Base-by-base conservation (phyloP, 1,284 basidiomycete genomes). In the Heterobasidion annosum region DNA sequence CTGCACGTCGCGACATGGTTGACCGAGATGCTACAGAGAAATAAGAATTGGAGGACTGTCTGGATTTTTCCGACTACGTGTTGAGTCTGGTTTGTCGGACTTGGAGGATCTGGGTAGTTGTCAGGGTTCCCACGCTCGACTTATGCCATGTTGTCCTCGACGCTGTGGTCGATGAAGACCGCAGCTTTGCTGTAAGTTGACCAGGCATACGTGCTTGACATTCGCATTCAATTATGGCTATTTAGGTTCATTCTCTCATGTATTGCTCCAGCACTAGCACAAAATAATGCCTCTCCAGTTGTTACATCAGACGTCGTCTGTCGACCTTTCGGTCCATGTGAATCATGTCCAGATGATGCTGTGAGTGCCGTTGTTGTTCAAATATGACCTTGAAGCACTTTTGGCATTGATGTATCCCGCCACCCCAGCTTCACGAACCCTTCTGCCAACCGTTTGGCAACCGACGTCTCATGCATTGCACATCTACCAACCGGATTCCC, bases 401-500 rank as follows among this genome's bases (percentile, higher is more conserved):
- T 25, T 25, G 25, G 25, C 25, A 25, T 25, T 50, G 18, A 53
- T 33, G 54, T 8, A 34, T 54, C 43, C 4, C 50, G 34, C 34
- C 34, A 48, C 35, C 48, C 10, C 61, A 94, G 92, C 74, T 90
- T 25, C 72, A 83, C 61, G 81, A 93, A 72, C 91, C 92, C 1
- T 95, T 89, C 69, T 96, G 92, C 69, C 82, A 90, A 64, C 92
- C 93, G 6, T 95, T 93, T 64, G 92, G 93, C 46, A 94, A 93
- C 68, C 81, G 93, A 37, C 81, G 88, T 16, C 76, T 93, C 37
- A 77, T 94, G 71, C 91, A 93, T 66, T 95, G 93, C 59, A 67
- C 59, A 43, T 35, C 60, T 52, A 34, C 51, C 46, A 52, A 25
- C 25, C 25, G 25, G 25, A 16, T 1, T 18, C 49, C 34, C 48